Evolutionary conservation across 768 basidiomycete species (phyloP).

Genomic region (Pseudohyphozyma bogoriensis): DNA sequence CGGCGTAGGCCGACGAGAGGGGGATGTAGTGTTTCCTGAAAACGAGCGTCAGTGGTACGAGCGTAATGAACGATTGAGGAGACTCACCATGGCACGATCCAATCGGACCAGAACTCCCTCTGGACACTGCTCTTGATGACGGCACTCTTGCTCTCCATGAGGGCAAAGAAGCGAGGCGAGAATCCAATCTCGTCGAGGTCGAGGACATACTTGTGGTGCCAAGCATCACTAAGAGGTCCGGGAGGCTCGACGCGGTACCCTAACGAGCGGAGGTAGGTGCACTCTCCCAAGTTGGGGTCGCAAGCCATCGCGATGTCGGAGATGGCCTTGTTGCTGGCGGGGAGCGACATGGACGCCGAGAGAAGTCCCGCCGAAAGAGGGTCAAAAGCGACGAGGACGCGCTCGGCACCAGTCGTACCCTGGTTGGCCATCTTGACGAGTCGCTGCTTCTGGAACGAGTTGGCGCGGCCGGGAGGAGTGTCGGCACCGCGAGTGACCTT

Average conservation of each 20-base stretch:
- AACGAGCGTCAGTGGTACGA: neutral
- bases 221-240: slow-evolving; percentile 73
- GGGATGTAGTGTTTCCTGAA: slow-evolving; percentile 89
- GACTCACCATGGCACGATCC: slow-evolving; percentile 36
- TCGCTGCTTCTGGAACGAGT: slow-evolving; percentile 35
- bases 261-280: slow-evolving; percentile 28
- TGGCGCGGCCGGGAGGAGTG: slow-evolving; percentile 29
- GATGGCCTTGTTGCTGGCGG: slow-evolving; percentile 59
- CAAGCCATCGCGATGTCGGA: slow-evolving; percentile 61
- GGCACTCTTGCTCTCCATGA: slow-evolving; percentile 69
- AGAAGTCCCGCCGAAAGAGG: slow-evolving; percentile 42
- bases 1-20: slow-evolving; percentile 69
- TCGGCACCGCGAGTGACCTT: slow-evolving; percentile 70
- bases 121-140: slow-evolving; percentile 33
- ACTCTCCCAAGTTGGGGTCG: slow-evolving; percentile 33
- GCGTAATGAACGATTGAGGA: neutral
- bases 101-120: slow-evolving; percentile 33
- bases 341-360: slow-evolving; percentile 53
- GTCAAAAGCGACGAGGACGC: slow-evolving; percentile 31
- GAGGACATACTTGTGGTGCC: slow-evolving; percentile 84
- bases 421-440: slow-evolving; percentile 33
- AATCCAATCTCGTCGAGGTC: slow-evolving; percentile 95
- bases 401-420: slow-evolving; percentile 1
- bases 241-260: slow-evolving; percentile 33
- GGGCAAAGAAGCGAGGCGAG: slow-evolving; percentile 78